Evolutionary conservation across 257 asterid genomes (phyloP), one percentile per base, ranked within the genome.

Genomic region (Avicennia marina): DNA sequence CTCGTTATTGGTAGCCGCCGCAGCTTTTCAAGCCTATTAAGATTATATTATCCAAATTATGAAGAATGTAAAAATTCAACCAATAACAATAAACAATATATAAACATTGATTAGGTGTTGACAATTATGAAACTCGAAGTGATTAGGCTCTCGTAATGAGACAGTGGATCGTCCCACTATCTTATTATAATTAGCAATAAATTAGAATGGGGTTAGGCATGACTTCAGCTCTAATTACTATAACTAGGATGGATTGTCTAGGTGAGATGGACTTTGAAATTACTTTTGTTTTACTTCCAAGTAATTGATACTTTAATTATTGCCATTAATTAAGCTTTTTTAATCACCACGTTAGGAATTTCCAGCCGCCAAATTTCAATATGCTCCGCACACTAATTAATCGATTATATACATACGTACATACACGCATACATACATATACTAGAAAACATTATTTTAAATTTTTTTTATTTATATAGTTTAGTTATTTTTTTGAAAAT

Each of bases 1-100:
- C n/a, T n/a, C n/a, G n/a, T n/a, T n/a, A n/a, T n/a, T n/a, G n/a
- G 50, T 36, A 55, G 73, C 78, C 48, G 70, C 78, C 73, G 72
- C 63, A 55, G 58, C 66, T 69, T 64, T 73, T 71, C 67, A 63
- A 71, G 64, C 32, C 43, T n/a, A 42, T 6, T 59, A 56, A 22
- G n/a, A 58, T 4, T 2, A 53, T 32, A 54, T 60, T 48, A 63
- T 71, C 60, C 62, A 26, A 66, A 45, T 21, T 13, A 58, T 43
- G 38, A 34, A 43, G 2, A 22, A 53, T 58, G 60, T 17, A 47
- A 61, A 21, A 63, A 75, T 62, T 56, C 38, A 22, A 67, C 50
- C 47, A 31, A 39, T 48, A 16, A 47, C 9, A n/a, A n/a, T n/a
- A n/a, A n/a, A n/a, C 16, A 53, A 46, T 33, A 52, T 58, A 46